Evolutionary conservation across 2,329 filamentous ascomycete genomes (phyloP), one percentile per base, ranked within the genome.

Genomic region (Chaetomium strumarium): DNA sequence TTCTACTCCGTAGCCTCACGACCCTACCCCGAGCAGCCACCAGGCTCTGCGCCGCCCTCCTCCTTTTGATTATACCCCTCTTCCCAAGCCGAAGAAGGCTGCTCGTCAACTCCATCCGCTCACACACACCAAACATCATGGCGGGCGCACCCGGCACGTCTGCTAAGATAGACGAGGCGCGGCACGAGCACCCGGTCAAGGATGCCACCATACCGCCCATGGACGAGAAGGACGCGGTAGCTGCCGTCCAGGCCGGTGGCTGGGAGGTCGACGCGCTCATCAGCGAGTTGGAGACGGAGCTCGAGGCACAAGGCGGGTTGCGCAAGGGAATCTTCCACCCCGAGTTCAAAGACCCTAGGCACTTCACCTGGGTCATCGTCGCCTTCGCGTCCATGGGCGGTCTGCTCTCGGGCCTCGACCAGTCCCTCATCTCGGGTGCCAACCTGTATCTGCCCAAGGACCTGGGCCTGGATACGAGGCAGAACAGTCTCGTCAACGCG

Each of bases 311-410:
- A n/a, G 49, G 42, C 30, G 42, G 49, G 17, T 24, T 46, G 37
- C 42, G 43, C 41, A 46, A 46, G 38, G 49, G 49, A 7, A n/a
- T 46, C 6, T 37, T 51, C 12, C 29, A 51, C n/a, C 37, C 46
- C 37, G 49, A 51, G 42, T 51, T 51, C 49, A 36, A 37, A 7
- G 31, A 51, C 38, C 49, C 49, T 2, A 20, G 24, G 12, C 16
- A 51, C 49, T 51, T 51, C 42, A 51, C 49, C 13, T 51, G 49
- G 49, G 20, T 46, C 16, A 46, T 51, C n/a, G 37, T 51, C 29
- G 37, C 31, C 4, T 51, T 51, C 29, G 49, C 49, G 30, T 51
- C 49, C 14, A 51, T 51, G 49, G 49, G 49, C 17, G 49, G 49
- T 13, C 31, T 51, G 17, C 31, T 51, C 8, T 51, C 49, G 4